Conservation (phyloP, 192 early-diverging fungal species). For the Linnemannia elongata region DNA sequence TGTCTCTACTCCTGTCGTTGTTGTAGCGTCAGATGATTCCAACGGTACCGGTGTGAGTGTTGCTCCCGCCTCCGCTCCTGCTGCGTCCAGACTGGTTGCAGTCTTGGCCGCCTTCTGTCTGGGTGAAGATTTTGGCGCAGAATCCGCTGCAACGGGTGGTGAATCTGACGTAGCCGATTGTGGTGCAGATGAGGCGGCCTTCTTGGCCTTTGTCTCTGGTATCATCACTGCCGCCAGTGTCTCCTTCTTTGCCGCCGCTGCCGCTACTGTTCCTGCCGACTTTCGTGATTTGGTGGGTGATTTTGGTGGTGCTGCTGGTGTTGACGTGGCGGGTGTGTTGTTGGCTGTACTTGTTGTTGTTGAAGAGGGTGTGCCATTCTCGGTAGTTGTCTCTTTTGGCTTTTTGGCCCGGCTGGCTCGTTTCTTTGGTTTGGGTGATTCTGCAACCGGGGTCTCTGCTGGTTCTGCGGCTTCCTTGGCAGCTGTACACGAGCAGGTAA, state of each 20-base stretch:
- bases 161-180: not conserved
- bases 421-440: slow-evolving; percentile 22
- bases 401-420: slow-evolving; percentile 15
- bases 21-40: not conserved
- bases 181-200: not conserved
- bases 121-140: slow-evolving; percentile 5
- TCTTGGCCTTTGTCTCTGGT: not conserved
- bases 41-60: not conserved
- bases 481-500: not conserved
- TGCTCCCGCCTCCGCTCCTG: not conserved
- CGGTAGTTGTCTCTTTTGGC: not conserved
- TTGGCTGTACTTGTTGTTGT: not conserved
- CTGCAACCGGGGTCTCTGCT: not conserved
- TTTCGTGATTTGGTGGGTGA: not conserved
- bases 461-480: not conserved
- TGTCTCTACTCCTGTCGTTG: slow-evolving; percentile 4
- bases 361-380: not conserved
- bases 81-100: not conserved
- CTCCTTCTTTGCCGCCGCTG: not conserved
- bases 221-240: not conserved
- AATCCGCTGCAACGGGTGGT: not conserved
- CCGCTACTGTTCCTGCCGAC: not conserved
- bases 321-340: not conserved
- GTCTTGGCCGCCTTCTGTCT: not conserved
- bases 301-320: not conserved